A percentile compares a stretch with the other conserved stretches of the same genome.
Conservation (phyloP, 192 early-diverging fungal genomes). For the Entomortierella lignicola region DNA sequence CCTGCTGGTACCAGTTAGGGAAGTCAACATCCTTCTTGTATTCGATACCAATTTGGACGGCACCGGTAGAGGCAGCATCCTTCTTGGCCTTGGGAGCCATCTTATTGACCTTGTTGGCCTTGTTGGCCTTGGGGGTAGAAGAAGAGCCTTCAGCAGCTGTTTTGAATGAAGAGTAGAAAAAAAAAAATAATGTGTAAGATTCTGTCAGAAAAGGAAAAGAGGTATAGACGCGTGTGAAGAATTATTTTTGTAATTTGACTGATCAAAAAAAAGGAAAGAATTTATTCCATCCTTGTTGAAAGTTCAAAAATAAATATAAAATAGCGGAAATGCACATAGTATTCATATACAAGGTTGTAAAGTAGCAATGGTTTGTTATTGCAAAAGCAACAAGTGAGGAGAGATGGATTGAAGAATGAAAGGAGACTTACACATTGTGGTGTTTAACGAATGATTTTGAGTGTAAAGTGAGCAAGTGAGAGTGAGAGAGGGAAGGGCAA, state of each 20-base stretch:
- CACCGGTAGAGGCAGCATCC: constrained; percentile 61
- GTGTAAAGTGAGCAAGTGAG: background rate
- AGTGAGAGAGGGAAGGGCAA: no score
- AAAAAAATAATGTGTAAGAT: background rate
- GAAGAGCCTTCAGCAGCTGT: constrained; percentile 21
- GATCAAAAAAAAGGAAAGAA: no score
- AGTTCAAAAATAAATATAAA: no score
- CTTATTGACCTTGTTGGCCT: constrained; percentile 56
- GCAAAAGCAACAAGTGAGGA: background rate
- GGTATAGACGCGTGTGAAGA: background rate
- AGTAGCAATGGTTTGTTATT: background rate
- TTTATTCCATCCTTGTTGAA: no score
- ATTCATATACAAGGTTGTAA: no score
- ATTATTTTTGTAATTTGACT: no score
- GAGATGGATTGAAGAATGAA: background rate
- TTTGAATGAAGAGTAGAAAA: background rate
- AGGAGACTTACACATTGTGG: background rate
- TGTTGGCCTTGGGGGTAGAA: constrained; percentile 55
- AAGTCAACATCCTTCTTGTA: constrained; percentile 92
- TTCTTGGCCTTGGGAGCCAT: constrained; percentile 58
- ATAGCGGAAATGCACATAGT: no score
- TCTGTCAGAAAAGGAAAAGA: background rate
- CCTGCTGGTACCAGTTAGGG: constrained; percentile 93
- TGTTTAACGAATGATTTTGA: background rate
- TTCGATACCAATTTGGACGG: constrained; percentile 86